Percentiles rank a stretch among this genome's conserved stretches.
phyloP scores from a whole-genome alignment of 140 eudicot genomes.

The Anethum foeniculum region DNA sequence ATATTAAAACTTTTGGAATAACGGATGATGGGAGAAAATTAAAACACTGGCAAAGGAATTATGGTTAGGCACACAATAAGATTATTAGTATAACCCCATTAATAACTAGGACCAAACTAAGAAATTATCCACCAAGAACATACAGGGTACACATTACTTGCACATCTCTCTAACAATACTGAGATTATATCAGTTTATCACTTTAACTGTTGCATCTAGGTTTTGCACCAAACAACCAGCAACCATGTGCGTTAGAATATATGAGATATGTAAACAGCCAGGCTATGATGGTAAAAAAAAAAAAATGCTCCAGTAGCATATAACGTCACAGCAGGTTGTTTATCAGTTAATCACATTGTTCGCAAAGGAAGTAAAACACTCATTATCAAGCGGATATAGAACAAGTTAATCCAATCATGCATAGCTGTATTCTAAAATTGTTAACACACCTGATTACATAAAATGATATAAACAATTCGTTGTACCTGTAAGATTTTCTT shows the following conservation, averaged over 20 bases:
- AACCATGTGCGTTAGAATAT: neutral
- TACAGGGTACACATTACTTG: neutral
- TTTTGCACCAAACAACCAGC: neutral
- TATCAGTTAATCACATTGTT: neutral
- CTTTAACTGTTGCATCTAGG: neutral
- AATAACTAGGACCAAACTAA: neutral
- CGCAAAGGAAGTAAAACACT: neutral
- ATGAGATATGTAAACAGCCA: neutral
- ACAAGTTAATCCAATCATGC: neutral
- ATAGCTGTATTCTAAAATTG: neutral
- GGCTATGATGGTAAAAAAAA: neutral
- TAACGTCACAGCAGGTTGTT: neutral
- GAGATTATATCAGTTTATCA: neutral
- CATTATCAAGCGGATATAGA: neutral
- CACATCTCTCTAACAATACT: neutral
- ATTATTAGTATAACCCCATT: neutral
- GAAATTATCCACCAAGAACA: neutral
- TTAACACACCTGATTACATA: neutral
- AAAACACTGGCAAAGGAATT: neutral
- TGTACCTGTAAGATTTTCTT: conserved; percentile 91
- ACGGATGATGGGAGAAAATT: neutral
- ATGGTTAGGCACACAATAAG: neutral
- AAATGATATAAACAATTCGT: neutral
- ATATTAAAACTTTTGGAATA: neutral
- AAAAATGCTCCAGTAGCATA: neutral